Conservation (phyloP, 2,329 filamentous ascomycete genomes). For the Xylariaceae sp. region DNA sequence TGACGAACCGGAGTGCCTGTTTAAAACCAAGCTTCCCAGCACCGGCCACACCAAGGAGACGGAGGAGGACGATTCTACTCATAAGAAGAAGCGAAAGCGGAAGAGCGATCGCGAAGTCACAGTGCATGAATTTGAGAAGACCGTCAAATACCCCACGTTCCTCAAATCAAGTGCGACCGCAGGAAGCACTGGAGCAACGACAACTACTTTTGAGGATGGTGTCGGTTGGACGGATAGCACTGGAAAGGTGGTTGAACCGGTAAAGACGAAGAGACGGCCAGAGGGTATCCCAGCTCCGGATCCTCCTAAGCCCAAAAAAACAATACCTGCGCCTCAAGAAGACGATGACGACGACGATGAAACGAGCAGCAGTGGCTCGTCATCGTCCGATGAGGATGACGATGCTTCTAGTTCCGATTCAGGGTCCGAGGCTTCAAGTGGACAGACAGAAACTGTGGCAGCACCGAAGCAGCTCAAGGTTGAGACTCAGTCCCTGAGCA, state of each 20-base stretch:
- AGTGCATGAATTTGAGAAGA: conserved; percentile 90
- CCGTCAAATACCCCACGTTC: conserved; percentile 82
- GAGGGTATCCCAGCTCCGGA: conserved; percentile 37
- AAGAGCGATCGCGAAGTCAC: conserved; percentile 66
- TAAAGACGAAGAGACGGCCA: conserved; percentile 48
- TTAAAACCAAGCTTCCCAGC: conserved; percentile 78
- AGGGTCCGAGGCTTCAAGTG: conserved; percentile 38
- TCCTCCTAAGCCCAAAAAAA: conserved; percentile 18
- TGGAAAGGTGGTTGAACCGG: conserved; percentile 75
- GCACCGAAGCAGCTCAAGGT: conserved; percentile 33
- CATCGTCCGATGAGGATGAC: conserved; percentile 43
- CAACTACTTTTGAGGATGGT: conserved; percentile 77
- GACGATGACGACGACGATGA: conserved; percentile 44
- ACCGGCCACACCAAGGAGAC: conserved; percentile 49
- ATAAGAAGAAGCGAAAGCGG: conserved; percentile 66
- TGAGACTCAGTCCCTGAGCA: conserved; percentile 26
- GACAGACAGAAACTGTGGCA: conserved; percentile 23
- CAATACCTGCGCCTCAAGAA: conserved; percentile 22
- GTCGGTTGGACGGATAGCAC: conserved; percentile 87
- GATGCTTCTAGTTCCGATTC: conserved; percentile 28
- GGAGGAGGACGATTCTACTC: conserved; percentile 50
- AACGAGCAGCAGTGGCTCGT: conserved; percentile 49
- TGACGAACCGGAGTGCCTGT: conserved; percentile 79
- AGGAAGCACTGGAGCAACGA: conserved; percentile 49
- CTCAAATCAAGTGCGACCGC: conserved; percentile 64